Percentiles rank a stretch among this genome's conserved stretches.
These are phyloP conservation scores for Metschnikowia lunata DNA, from an alignment of 805 yeast genomes.

Conservation along the genomic window DNA sequence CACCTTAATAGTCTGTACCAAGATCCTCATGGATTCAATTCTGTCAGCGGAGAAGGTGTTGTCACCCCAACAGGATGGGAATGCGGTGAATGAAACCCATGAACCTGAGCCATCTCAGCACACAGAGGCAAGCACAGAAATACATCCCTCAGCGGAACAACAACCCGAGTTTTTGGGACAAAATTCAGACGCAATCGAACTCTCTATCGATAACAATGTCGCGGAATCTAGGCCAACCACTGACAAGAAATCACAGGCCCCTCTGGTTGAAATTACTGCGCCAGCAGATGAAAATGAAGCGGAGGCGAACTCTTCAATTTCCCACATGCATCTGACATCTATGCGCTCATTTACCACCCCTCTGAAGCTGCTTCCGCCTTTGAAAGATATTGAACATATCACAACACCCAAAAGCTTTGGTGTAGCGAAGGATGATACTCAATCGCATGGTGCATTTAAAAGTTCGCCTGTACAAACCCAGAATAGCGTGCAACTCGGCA, in stretches of 20 bases:
- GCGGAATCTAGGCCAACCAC: not conserved
- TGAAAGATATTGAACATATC: conserved; percentile 40
- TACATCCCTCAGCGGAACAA: no score
- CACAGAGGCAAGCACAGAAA: no score
- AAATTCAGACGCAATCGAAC: conserved; percentile 9
- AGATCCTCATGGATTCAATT: conserved; percentile 2
- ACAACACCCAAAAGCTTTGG: conserved; percentile 38
- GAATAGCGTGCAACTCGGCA: conserved; percentile 8
- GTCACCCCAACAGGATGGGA: not conserved
- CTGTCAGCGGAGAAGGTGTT: conserved; percentile 3
- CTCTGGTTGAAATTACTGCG: not conserved
- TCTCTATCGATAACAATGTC: not conserved
- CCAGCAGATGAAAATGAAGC: not conserved
- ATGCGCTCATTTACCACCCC: conserved; percentile 32
- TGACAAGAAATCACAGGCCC: no score
- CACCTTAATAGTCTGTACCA: not conserved
- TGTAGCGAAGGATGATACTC: conserved; percentile 34
- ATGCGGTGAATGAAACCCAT: not conserved
- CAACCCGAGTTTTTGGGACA: conserved; percentile 8
- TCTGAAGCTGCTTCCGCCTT: conserved; percentile 37
- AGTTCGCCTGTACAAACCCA: conserved; percentile 21
- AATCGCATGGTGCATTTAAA: conserved; percentile 8
- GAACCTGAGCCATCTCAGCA: not conserved
- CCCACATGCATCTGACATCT: conserved; percentile 7
- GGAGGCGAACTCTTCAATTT: conserved; percentile 13